phyloP scores from a whole-genome alignment of 148 eudicot genomes.

The Limonium bicolor region DNA sequence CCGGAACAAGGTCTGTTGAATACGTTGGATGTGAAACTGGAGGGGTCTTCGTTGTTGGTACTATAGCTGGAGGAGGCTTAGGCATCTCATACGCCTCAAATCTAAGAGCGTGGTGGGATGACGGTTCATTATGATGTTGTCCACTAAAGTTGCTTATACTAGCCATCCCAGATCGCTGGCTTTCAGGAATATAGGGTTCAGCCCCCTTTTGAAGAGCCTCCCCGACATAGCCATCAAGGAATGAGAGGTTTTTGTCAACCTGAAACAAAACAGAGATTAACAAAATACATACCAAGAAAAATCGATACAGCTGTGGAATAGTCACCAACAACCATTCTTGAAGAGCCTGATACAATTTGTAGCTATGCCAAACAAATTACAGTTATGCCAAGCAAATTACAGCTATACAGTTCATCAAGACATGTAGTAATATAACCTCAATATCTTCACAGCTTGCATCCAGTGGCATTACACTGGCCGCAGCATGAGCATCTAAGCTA shows the following conservation, averaged over 20 bases:
- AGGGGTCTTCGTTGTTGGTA: too few relatives aligned
- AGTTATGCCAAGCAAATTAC: background rate
- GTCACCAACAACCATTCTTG: too few relatives aligned
- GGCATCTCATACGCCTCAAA: slow-evolving; percentile 95
- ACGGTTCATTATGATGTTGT: slow-evolving; percentile 44
- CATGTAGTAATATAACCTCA: too few relatives aligned
- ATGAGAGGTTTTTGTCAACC: slow-evolving; percentile 67
- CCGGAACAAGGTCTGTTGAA: slow-evolving; percentile 70
- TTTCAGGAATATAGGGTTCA: slow-evolving; percentile 80
- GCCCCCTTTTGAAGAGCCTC: slow-evolving; percentile 71
- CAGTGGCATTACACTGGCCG: slow-evolving; percentile 61
- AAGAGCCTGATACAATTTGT: too few relatives aligned
- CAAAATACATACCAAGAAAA: background rate
- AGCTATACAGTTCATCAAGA: background rate
- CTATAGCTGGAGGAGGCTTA: slow-evolving; percentile 43
- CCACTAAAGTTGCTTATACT: slow-evolving; percentile 32
- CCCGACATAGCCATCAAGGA: slow-evolving; percentile 57
- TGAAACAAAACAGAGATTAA: slow-evolving; percentile 19
- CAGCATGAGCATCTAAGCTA: slow-evolving; percentile 45
- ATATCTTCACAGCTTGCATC: slow-evolving; percentile 95
- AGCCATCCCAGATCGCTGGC: slow-evolving; percentile 40
- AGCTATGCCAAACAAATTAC: too few relatives aligned
- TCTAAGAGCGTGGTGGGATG: slow-evolving; percentile 71
- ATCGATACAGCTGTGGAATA: too few relatives aligned
- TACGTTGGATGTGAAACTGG: slow-evolving; percentile 24